These are phyloP conservation scores for Yamagishiella unicocca DNA, from an alignment of 139 green algal genomes.

Conservation along the genomic window DNA sequence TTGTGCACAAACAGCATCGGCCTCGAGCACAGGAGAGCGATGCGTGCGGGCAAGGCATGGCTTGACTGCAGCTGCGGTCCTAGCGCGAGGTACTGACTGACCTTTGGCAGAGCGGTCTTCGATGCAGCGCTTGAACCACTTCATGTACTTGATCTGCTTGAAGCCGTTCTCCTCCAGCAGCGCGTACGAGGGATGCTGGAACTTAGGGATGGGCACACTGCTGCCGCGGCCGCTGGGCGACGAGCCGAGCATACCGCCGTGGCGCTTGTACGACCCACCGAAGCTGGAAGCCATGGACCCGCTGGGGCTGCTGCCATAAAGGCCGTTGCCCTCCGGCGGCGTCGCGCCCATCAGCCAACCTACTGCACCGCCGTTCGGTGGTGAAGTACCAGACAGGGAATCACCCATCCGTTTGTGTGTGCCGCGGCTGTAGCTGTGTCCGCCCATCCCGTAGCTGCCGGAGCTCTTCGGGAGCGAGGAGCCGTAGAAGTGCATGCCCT, in stretches of 20 bases:
- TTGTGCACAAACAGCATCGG: no score
- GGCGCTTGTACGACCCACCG: slow-evolving; percentile 27
- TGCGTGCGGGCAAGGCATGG: no score
- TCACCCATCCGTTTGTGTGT: slow-evolving; percentile 23
- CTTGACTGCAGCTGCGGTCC: no score
- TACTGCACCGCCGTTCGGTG: slow-evolving; percentile 58
- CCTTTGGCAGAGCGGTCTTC: slow-evolving; percentile 84
- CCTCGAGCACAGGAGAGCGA: no score
- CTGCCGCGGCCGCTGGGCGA: slow-evolving; percentile 36
- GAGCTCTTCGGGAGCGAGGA: slow-evolving; percentile 55
- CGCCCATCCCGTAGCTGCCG: not conserved
- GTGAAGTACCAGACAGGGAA: slow-evolving; percentile 25
- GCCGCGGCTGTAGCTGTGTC: slow-evolving; percentile 21
- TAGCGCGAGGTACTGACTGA: no score
- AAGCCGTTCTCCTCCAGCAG: slow-evolving; percentile 96
- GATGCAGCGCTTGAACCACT: slow-evolving; percentile 92
- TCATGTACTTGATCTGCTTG: slow-evolving; percentile 89
- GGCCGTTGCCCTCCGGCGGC: slow-evolving; percentile 63
- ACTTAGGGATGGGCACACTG: slow-evolving; percentile 77
- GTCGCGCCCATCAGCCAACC: slow-evolving; percentile 89
- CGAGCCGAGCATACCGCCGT: slow-evolving; percentile 38
- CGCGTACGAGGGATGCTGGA: slow-evolving; percentile 92
- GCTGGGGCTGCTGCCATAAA: slow-evolving; percentile 62
- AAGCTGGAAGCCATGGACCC: slow-evolving; percentile 45
- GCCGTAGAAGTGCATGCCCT: slow-evolving; percentile 56